Base-by-base conservation (phyloP, 805 yeast genomes). In the Starmerella gropengiesseri region DNA sequence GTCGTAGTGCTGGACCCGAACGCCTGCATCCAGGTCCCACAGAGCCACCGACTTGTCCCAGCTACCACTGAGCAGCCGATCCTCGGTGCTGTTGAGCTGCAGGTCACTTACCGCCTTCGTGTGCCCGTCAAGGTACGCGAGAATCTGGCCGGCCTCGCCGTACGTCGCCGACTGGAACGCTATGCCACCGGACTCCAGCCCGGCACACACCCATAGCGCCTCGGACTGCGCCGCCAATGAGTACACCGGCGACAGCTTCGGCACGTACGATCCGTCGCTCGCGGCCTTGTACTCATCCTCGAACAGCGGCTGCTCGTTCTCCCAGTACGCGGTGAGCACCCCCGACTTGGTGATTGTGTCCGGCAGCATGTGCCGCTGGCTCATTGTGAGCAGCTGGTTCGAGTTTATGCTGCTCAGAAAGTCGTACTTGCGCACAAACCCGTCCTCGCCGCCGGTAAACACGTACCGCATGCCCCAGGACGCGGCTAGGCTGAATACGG, bases 361-460 rank as follows among this genome's bases (percentile, higher is more conserved):
- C 19, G 85, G 85, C 38, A 86, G 67, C 37, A 83, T 81, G 60
- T 91, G 97, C 55, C 75, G 76, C 60, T 91, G 98, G 2, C 94
- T 85, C 47, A 86, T 82, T 0, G 97, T 89, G 40, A 91, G 66
- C 5, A 91, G 89, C 6, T 80, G 67, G 52, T 81, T 81, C 14
- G 96, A 96, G 55, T 82, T 87, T 19, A 91, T 72, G 1, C 95
- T 81, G 26, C 79, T 80, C 30, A 78, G 70, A 49, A 91, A 79
- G 61, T 91, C 95, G 63, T 80, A 91, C 57, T 82, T 86, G 37
- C 98, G 68, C 26, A 91, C 81, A 54, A 77, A 83, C 4, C 98
- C 98, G 60, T 91, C 98, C 51, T 81, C 89, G 8, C 97, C 97
- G 17, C 98, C 98, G 1, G 95, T 79, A 54, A 87, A 80, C 30